These are phyloP conservation scores for Talaromyces sp. DNA, from an alignment of 2,329 filamentous ascomycete species.

Conservation along the genomic window DNA sequence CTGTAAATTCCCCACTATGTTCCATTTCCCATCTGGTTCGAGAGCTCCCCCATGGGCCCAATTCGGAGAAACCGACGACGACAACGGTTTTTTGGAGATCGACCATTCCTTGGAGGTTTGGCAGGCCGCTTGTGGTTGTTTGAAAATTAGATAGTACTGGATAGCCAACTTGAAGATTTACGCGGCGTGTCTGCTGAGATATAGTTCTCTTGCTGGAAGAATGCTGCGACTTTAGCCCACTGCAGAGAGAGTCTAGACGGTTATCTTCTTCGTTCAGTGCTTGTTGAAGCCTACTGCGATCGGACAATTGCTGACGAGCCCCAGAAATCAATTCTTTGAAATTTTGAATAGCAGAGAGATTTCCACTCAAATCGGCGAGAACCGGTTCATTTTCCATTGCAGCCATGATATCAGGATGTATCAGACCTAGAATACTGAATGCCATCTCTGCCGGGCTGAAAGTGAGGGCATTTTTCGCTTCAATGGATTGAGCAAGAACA, in stretches of 20 bases:
- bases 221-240: neutral
- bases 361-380: slow-evolving; percentile 94
- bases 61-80: slow-evolving; percentile 91
- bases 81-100: slow-evolving; percentile 97
- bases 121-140: slow-evolving; percentile 58
- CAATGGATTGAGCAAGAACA: slow-evolving; percentile 74
- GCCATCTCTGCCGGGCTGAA: slow-evolving; percentile 99
- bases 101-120: slow-evolving; percentile 96
- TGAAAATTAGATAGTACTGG: slow-evolving; percentile 43
- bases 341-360: slow-evolving; percentile 93
- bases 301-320: slow-evolving; percentile 88
- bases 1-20: slow-evolving; percentile 88
- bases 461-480: slow-evolving; percentile 90
- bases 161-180: slow-evolving; percentile 84
- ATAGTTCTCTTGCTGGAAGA: neutral
- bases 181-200: slow-evolving; percentile 53
- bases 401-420: slow-evolving; percentile 89
- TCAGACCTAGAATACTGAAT: slow-evolving; percentile 96
- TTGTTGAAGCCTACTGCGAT: slow-evolving; percentile 87
- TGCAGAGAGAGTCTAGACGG: slow-evolving; percentile 65
- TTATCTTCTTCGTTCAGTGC: slow-evolving; percentile 97
- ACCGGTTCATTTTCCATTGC: slow-evolving; percentile 93
- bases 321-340: slow-evolving; percentile 91
- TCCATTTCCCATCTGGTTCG: slow-evolving; percentile 99
- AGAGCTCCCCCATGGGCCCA: slow-evolving; percentile 95